Conservation (phyloP, 495 filamentous ascomycete species). For the Xylaria palmicola region DNA sequence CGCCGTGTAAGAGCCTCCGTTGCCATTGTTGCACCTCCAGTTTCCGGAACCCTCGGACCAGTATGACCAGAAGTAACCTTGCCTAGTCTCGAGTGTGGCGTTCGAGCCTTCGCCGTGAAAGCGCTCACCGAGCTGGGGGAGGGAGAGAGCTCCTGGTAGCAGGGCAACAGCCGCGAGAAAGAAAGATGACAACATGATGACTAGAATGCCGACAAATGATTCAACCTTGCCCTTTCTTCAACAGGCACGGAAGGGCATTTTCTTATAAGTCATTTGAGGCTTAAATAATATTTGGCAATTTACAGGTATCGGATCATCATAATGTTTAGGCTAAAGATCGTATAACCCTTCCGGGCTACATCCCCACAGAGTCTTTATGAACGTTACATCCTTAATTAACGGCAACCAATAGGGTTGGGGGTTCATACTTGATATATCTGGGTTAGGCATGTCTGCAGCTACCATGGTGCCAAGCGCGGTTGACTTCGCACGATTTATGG, state of each 20-base stretch:
- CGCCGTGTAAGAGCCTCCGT: slow-evolving; percentile 49
- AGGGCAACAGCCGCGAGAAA: slow-evolving; percentile 39
- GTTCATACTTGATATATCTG: background rate
- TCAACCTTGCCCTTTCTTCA: background rate
- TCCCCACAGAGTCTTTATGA: slow-evolving; percentile 20
- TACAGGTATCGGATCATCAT: slow-evolving; percentile 6
- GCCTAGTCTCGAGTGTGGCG: slow-evolving; percentile 32
- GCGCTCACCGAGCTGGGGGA: slow-evolving; percentile 42
- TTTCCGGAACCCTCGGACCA: slow-evolving; percentile 57
- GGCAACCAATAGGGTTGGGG: slow-evolving; percentile 22
- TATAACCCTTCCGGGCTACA: slow-evolving; percentile 23
- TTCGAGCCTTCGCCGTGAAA: slow-evolving; percentile 31
- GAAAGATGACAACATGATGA: slow-evolving; percentile 37
- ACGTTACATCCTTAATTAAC: slow-evolving; percentile 21
- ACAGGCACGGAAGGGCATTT: background rate
- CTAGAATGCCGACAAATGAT: background rate
- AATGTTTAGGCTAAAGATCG: slow-evolving; percentile 31
- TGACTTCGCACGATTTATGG: background rate
- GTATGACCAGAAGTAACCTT: slow-evolving; percentile 59
- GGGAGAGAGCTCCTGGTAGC: slow-evolving; percentile 32
- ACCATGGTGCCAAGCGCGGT: background rate
- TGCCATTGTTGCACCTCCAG: slow-evolving; percentile 54
- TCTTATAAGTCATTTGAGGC: background rate
- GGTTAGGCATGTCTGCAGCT: slow-evolving; percentile 2
- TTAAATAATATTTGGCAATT: background rate